Conservation (phyloP, 352 stramenopile genomes). For the Pythium diclinum region DNA sequence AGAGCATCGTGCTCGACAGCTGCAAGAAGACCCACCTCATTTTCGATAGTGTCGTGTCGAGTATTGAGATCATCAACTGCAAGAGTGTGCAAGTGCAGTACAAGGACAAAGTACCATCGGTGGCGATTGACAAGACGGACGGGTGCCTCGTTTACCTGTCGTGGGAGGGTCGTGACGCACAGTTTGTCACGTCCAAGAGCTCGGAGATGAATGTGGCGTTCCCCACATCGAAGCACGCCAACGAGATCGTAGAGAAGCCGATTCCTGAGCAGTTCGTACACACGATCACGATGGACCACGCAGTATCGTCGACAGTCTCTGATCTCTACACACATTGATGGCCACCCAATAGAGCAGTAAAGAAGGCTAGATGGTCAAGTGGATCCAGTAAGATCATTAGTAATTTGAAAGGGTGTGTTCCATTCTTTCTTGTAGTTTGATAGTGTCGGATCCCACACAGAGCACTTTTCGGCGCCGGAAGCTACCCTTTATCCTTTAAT, state of each 20-base stretch:
- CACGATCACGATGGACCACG: too few relatives aligned
- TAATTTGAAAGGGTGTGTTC: too few relatives aligned
- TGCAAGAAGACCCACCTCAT: slow-evolving; percentile 96
- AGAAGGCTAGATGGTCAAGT: too few relatives aligned
- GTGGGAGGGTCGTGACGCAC: slow-evolving; percentile 84
- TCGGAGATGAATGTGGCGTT: slow-evolving; percentile 97
- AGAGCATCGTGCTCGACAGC: slow-evolving; percentile 95
- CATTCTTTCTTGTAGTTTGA: too few relatives aligned
- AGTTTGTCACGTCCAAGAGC: slow-evolving; percentile 96
- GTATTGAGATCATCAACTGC: slow-evolving; percentile 97
- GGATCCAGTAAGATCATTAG: too few relatives aligned
- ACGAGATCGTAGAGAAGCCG: slow-evolving; percentile 94
- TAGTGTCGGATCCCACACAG: too few relatives aligned
- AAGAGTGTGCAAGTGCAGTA: slow-evolving; percentile 96
- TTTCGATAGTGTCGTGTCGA: slow-evolving; percentile 95
- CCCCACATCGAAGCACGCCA: slow-evolving; percentile 67
- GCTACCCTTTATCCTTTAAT: too few relatives aligned
- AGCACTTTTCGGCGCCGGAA: too few relatives aligned
- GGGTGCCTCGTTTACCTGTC: slow-evolving; percentile 95
- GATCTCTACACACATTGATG: too few relatives aligned
- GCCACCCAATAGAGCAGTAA: too few relatives aligned
- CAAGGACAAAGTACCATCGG: slow-evolving; percentile 91
- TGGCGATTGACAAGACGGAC: slow-evolving; percentile 99
- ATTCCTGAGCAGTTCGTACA: slow-evolving; percentile 98
- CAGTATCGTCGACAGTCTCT: too few relatives aligned